Conservation (phyloP, 2,329 filamentous ascomycete species). For the Canariomyces notabilis region DNA sequence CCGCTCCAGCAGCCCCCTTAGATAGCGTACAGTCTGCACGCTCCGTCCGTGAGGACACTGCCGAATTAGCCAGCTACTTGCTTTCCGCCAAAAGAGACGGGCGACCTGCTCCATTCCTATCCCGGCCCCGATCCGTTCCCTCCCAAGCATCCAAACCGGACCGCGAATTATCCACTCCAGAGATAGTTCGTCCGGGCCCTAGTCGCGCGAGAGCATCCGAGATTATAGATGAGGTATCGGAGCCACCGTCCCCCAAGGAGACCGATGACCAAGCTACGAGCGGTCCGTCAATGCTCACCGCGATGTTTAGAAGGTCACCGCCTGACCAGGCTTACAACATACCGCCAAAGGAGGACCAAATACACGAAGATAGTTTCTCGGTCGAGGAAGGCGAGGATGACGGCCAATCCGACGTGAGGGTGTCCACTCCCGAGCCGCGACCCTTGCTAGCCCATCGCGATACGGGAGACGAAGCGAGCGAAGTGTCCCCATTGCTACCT, state of each 20-base stretch:
- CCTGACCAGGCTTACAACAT: constrained; percentile 27
- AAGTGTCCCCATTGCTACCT: constrained; percentile 46
- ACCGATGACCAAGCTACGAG: constrained; percentile 25
- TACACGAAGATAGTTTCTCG: constrained; percentile 18
- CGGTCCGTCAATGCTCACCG: constrained; percentile 43
- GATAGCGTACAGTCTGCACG: constrained; percentile 71
- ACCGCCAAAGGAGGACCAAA: constrained; percentile 14
- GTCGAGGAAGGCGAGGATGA: constrained; percentile 11
- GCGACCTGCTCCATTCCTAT: constrained; percentile 43
- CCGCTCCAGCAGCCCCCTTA: constrained; percentile 39
- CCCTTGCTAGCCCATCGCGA: constrained; percentile 5
- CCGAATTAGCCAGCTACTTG: constrained; percentile 78
- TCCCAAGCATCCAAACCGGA: constrained; percentile 26
- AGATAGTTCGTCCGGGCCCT: constrained; percentile 20
- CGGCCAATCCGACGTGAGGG: constrained; percentile 2
- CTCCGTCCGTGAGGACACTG: constrained; percentile 79
- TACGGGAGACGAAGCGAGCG: constrained; percentile 24
- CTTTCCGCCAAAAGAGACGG: constrained; percentile 57
- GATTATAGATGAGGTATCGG: constrained; percentile 57
- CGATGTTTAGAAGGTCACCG: constrained; percentile 46
- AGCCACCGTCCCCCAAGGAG: constrained; percentile 47
- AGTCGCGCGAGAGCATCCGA: constrained; percentile 34
- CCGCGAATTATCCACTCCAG: constrained; percentile 10
- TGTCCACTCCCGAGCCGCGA: not conserved
- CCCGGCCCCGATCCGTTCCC: constrained; percentile 34